phyloP scores from a whole-genome alignment of 2,329 filamentous ascomycete species.

The Chrysoporthe deuterocubensis region DNA sequence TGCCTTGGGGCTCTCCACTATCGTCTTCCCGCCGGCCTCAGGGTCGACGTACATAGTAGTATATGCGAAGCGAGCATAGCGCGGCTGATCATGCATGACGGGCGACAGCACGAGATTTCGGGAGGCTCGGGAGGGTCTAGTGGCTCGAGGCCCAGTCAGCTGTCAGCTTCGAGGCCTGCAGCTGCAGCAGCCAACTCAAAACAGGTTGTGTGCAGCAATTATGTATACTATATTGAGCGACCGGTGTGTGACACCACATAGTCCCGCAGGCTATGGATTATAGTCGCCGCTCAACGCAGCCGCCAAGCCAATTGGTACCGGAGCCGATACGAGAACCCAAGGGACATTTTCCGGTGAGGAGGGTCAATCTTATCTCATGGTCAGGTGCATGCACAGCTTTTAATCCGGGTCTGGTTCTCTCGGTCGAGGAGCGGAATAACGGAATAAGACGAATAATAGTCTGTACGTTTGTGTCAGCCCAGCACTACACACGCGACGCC shows the following conservation, averaged over 20 bases:
- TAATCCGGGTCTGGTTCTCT: background rate
- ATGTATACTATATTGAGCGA: background rate
- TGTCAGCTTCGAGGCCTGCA: background rate
- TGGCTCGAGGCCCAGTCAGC: background rate
- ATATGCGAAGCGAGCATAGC: background rate
- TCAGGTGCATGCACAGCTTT: background rate
- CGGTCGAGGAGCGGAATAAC: background rate
- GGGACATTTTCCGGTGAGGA: background rate
- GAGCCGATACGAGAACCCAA: background rate
- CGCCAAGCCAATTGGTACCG: background rate
- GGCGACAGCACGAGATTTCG: background rate
- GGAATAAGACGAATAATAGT: background rate
- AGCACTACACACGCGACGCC: background rate
- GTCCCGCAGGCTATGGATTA: background rate
- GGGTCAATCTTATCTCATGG: background rate
- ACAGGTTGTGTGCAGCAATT: background rate
- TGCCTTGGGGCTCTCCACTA: background rate
- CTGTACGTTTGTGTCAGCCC: background rate
- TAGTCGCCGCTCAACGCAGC: background rate
- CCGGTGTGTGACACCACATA: background rate
- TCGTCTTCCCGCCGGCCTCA: background rate
- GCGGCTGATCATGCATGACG: background rate
- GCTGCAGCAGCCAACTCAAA: background rate
- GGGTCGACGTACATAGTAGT: background rate
- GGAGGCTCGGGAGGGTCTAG: background rate